Base-by-base conservation (phyloP, 345 rosid genomes). In the Trapa bicornis region DNA sequence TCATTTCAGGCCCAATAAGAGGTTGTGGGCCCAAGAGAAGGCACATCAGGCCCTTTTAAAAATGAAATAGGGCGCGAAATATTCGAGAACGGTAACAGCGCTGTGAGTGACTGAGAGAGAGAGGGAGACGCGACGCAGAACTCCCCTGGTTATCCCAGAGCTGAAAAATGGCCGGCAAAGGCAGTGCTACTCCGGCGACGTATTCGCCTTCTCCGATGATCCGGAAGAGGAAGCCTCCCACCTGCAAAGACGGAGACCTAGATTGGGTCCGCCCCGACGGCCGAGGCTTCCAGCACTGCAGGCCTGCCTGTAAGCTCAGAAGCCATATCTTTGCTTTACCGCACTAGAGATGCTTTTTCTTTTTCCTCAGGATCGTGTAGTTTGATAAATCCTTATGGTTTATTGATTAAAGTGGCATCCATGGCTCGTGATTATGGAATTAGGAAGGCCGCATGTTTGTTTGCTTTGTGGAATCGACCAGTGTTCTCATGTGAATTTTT, bases 191-290 rank as follows among this genome's bases (percentile, higher is more conserved):
- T 56, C 78, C 93, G n/a, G 65, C 84, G 64, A 93, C 94, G 6
- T 93, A 88, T 75, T 79, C 96, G 15, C 91, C 89, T 3, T 75
- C 81, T 63, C 72, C 79, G 42, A 56, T 77, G 37, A 63, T 75
- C 47, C 75, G 63, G 39, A 89, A 79, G 71, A 62, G 68, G 67
- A 80, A 79, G 4, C 82, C 76, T 11, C 83, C 83, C 41, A 61
- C 83, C 66, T 85, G 76, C 79, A 75, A 75, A 9, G 79, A 75
- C 48, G 68, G 81, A 36, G 97, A 84, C 68, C 80, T 75, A 74
- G 93, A 94, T 69, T 91, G 96, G 97, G 78, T 81, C 45, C 88
- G 99, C 70, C 96, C 99, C 54, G 99, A 91, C 67, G 90, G 87
- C 73, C 97, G 99, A 12, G 79, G 81, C 62, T 89, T 91, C 81